Percentiles rank a stretch among this genome's conserved stretches.
Conservation (phyloP, 2,329 filamentous ascomycete genomes). For the Colletotrichum musae region DNA sequence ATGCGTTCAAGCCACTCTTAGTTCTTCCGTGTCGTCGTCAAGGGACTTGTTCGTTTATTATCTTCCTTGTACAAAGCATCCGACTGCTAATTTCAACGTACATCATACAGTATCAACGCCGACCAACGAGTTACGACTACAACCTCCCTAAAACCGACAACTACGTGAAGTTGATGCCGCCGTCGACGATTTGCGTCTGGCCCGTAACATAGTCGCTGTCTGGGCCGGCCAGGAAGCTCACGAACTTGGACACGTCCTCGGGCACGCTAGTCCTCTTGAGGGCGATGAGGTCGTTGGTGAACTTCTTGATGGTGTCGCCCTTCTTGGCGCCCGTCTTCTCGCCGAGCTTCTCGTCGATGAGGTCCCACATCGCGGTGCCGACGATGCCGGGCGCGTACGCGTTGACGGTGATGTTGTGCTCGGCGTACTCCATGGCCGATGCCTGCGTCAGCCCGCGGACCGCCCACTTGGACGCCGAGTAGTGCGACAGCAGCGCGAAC, state of each 20-base stretch:
- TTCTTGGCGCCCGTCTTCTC: slow-evolving; percentile 62
- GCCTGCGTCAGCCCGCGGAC: slow-evolving; percentile 76
- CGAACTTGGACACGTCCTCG: slow-evolving; percentile 73
- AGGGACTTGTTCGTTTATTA: no score
- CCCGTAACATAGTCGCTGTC: slow-evolving; percentile 77
- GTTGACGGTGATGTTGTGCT: slow-evolving; percentile 76
- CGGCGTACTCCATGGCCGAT: slow-evolving; percentile 73
- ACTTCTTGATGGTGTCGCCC: slow-evolving; percentile 65
- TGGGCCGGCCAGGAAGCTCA: slow-evolving; percentile 71
- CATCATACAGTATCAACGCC: no score
- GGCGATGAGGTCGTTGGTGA: slow-evolving; percentile 67
- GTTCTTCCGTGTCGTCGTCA: no score
- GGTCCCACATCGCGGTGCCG: slow-evolving; percentile 77
- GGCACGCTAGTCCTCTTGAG: slow-evolving; percentile 71
- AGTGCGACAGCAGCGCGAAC: slow-evolving; percentile 73
- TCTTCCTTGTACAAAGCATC: no score
- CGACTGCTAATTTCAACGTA: no score
- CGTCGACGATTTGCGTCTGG: slow-evolving; percentile 75
- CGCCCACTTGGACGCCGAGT: slow-evolving; percentile 76
- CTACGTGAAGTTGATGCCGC: slow-evolving; percentile 53
- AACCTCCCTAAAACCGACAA: no score
- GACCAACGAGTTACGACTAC: no score
- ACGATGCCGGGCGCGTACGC: slow-evolving; percentile 79
- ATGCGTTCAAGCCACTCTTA: no score
- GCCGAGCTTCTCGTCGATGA: slow-evolving; percentile 70